phyloP scores from a whole-genome alignment of 2,329 filamentous ascomycete genomes.

The Emmonsia crescens region DNA sequence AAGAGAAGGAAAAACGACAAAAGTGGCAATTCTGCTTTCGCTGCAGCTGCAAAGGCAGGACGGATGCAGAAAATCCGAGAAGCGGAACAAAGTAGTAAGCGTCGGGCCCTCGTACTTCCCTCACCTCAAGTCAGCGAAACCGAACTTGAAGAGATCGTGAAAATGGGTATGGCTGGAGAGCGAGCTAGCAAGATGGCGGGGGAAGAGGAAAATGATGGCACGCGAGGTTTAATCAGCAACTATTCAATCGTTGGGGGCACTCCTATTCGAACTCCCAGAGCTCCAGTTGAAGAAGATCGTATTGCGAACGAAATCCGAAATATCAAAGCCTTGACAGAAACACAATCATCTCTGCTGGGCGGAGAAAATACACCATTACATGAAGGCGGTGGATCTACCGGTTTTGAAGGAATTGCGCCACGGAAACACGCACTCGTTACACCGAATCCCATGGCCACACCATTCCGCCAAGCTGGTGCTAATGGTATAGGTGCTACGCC shows the following conservation, averaged over 20 bases:
- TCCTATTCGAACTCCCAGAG: conserved; percentile 84
- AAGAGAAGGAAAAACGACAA: conserved; percentile 89
- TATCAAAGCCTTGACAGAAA: conserved; percentile 82
- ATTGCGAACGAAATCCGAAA: conserved; percentile 96
- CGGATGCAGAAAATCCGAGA: conserved; percentile 92
- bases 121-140: conserved; percentile 83
- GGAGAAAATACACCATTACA: conserved; percentile 87
- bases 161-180: conserved; percentile 93
- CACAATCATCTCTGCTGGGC: conserved; percentile 82
- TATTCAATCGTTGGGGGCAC: conserved; percentile 74
- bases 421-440: conserved; percentile 74
- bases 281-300: conserved; percentile 83
- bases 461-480: conserved; percentile 51
- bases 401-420: conserved; percentile 75
- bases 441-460: conserved; percentile 90
- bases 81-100: conserved; percentile 92
- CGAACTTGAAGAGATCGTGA: conserved; percentile 94
- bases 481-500: conserved; percentile 59
- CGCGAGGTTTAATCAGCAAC: conserved; percentile 73
- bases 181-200: conserved; percentile 65
- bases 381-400: conserved; percentile 70
- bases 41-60: conserved; percentile 83
- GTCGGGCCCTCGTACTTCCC: conserved; percentile 70
- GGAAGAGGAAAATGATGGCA: conserved; percentile 72
- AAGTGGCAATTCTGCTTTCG: conserved; percentile 65